Percentiles rank a stretch among this genome's conserved stretches.
Evolutionary conservation across 352 stramenopile species (phyloP).

Genomic region (Achlya hypogyna): DNA sequence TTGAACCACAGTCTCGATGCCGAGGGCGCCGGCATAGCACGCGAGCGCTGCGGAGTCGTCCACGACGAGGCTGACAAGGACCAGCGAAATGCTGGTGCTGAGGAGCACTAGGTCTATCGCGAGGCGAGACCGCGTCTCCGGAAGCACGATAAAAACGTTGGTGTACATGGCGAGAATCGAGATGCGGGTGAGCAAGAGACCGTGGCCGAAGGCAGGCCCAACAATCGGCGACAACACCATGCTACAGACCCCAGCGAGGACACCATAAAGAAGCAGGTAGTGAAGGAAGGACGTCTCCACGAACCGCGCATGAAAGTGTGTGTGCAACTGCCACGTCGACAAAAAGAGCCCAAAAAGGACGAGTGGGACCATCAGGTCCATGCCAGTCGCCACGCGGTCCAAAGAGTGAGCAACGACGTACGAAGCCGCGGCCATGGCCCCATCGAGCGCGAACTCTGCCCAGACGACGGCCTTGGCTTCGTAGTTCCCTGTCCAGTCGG

Average conservation of each 20-base stretch:
- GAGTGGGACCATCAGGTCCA: not conserved
- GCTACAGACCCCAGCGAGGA: not conserved
- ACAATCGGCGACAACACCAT: not conserved
- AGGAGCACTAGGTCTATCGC: not conserved
- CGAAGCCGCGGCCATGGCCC: not conserved
- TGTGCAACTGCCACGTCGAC: not conserved
- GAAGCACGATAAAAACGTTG: not conserved
- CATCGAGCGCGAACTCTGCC: conserved; percentile 12
- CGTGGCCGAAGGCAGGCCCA: not conserved
- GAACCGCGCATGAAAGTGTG: conserved; percentile 11
- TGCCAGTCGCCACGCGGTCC: not conserved
- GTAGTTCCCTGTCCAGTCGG: conserved; percentile 15
- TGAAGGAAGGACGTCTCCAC: conserved; percentile 9
- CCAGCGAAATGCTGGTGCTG: not conserved
- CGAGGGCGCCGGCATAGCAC: not conserved
- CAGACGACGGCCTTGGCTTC: conserved; percentile 8
- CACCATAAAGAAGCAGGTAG: conserved; percentile 6
- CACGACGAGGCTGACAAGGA: not conserved
- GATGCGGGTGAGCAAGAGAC: not conserved
- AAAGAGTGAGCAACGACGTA: not conserved
- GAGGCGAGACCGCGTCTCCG: not conserved
- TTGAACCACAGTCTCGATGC: not conserved
- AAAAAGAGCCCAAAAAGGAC: not conserved
- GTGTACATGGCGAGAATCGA: not conserved
- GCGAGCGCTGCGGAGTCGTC: not conserved